These are phyloP conservation scores for Fonsecaea monophora DNA, from an alignment of 2,329 filamentous ascomycete genomes.

Conservation along the genomic window DNA sequence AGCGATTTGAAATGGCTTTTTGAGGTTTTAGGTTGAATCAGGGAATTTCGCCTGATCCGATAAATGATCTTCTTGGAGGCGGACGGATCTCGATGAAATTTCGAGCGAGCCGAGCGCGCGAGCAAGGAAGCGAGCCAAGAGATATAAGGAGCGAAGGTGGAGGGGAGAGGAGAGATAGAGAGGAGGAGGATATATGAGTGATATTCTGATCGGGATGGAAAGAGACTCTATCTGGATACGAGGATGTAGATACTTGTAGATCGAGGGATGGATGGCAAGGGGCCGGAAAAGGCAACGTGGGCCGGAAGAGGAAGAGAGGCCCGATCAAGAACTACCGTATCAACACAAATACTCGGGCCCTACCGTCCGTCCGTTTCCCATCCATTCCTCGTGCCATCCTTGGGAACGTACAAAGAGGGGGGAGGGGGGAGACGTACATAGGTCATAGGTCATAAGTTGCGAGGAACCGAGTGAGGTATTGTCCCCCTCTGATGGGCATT, in stretches of 20 bases:
- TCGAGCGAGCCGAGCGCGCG: too few species aligned
- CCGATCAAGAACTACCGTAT: background rate
- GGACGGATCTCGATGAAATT: too few species aligned
- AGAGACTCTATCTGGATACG: too few species aligned
- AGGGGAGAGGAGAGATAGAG: background rate
- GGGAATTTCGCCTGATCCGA: background rate
- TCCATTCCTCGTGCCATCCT: too few species aligned
- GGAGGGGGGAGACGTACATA: too few species aligned
- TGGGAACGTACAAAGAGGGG: too few species aligned
- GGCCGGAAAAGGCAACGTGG: background rate
- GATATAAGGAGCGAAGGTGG: background rate
- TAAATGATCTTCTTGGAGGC: background rate
- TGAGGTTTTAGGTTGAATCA: background rate
- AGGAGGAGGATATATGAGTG: background rate
- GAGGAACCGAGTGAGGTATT: too few species aligned
- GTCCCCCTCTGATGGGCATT: background rate
- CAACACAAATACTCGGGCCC: background rate
- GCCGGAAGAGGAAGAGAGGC: background rate
- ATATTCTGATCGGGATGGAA: too few species aligned
- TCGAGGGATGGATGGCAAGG: background rate
- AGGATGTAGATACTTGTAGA: too few species aligned
- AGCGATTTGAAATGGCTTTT: background rate
- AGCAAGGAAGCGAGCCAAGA: too few species aligned
- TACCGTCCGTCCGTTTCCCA: background rate
- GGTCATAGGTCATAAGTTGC: too few species aligned